Conservation (phyloP, 2,329 filamentous ascomycete genomes). For the Scedosporium minutisporum region DNA sequence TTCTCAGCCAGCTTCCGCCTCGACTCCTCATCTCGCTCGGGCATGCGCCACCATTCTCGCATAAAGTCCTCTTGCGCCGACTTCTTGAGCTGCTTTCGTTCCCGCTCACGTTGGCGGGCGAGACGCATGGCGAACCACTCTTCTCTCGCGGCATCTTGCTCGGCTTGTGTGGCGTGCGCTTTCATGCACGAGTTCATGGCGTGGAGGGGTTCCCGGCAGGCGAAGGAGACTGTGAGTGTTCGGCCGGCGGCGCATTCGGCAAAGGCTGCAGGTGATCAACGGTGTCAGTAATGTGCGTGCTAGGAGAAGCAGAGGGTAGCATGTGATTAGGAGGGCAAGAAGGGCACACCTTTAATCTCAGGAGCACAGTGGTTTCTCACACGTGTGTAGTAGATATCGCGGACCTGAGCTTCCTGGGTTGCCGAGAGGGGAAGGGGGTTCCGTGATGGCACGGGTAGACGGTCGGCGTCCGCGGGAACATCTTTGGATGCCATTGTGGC, state of each 20-base stretch:
- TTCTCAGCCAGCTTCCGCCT: slow-evolving; percentile 42
- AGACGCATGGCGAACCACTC: slow-evolving; percentile 83
- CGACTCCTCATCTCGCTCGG: slow-evolving; percentile 43
- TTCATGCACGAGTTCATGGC: slow-evolving; percentile 95
- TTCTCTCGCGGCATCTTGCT: slow-evolving; percentile 79
- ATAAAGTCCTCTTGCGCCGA: slow-evolving; percentile 56
- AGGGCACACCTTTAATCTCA: slow-evolving; percentile 61
- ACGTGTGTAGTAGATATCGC: slow-evolving; percentile 69
- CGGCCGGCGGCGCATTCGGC: slow-evolving; percentile 79
- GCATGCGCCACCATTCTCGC: slow-evolving; percentile 58
- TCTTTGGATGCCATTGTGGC: slow-evolving; percentile 30
- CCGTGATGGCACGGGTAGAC: slow-evolving; percentile 43
- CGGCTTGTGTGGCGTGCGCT: slow-evolving; percentile 68
- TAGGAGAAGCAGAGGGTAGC: background rate
- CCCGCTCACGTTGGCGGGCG: slow-evolving; percentile 57
- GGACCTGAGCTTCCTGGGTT: slow-evolving; percentile 71
- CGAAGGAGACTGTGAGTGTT: slow-evolving; percentile 80
- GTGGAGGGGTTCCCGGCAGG: slow-evolving; percentile 68
- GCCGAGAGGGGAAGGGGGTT: slow-evolving; percentile 80
- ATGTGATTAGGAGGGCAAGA: background rate
- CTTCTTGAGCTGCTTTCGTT: slow-evolving; percentile 48
- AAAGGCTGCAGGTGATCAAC: slow-evolving; percentile 52
- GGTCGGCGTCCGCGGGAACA: slow-evolving; percentile 21
- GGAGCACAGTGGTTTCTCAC: slow-evolving; percentile 66
- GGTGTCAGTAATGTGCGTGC: background rate